Percentiles rank a stretch among this genome's conserved stretches.
phyloP scores from a whole-genome alignment of 2,329 filamentous ascomycete species.

The Cladosporium oxysporum region DNA sequence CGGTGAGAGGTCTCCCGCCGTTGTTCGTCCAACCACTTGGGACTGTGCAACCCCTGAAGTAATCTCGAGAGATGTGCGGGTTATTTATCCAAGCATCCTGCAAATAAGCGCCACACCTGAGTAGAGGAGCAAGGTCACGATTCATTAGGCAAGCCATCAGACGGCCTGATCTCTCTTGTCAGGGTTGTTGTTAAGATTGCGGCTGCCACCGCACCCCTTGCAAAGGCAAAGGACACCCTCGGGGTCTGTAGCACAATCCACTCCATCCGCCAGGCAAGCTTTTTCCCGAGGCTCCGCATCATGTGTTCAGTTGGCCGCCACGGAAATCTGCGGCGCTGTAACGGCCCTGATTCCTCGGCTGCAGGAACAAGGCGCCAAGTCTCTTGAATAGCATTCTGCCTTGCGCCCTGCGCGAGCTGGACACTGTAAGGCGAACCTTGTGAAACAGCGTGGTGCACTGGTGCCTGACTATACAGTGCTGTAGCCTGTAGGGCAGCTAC shows the following conservation, averaged over 20 bases:
- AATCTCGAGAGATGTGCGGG: background rate
- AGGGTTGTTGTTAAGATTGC: background rate
- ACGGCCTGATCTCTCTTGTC: constrained; percentile 13
- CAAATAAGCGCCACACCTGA: background rate
- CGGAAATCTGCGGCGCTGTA: constrained; percentile 7
- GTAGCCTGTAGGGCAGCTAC: background rate
- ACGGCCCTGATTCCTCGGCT: constrained; percentile 7
- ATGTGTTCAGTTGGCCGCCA: background rate
- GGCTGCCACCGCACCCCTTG: constrained; percentile 4
- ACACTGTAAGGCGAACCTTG: background rate
- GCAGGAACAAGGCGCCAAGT: constrained; percentile 17
- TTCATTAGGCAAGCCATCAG: background rate
- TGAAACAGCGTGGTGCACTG: background rate
- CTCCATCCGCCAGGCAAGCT: constrained; percentile 1
- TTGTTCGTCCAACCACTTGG: constrained; percentile 5
- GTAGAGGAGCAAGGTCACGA: background rate
- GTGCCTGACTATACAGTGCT: background rate
- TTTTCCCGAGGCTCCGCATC: constrained; percentile 18
- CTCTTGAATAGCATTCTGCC: background rate
- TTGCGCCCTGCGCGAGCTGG: constrained; percentile 15
- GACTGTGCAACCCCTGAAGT: constrained; percentile 11
- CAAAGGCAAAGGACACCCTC: background rate
- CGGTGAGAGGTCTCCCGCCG: constrained; percentile 7
- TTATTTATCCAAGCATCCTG: background rate
- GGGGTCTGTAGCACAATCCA: background rate